Evolutionary conservation across 75 land plant species (phyloP).

Genomic region (Pinus tabuliformis): DNA sequence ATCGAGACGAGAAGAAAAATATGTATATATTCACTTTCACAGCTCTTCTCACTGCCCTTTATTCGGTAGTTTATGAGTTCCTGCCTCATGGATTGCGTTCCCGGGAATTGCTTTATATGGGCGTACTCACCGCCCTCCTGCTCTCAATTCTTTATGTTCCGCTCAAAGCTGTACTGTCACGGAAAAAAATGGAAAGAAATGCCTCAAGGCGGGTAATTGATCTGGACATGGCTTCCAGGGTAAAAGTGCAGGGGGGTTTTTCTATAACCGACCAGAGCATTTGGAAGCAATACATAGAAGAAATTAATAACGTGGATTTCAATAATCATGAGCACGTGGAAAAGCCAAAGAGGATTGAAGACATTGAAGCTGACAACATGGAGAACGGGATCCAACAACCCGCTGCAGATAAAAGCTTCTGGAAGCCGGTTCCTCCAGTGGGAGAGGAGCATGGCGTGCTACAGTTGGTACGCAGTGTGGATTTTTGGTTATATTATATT

Average conservation of each 20-base stretch:
- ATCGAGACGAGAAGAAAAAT: neutral
- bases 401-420: constrained; percentile 9
- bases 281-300: neutral
- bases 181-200: constrained; percentile 1
- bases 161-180: neutral
- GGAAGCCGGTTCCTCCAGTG: constrained; percentile 6
- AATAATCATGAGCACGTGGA: constrained; percentile 15
- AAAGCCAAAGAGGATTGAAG: neutral
- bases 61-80: neutral
- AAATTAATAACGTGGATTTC: neutral
- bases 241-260: constrained; percentile 5
- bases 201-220: neutral
- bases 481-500: constrained; percentile 58
- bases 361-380: neutral
- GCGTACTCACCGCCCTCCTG: constrained; percentile 4
- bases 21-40: constrained; percentile 7
- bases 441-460: constrained; percentile 53
- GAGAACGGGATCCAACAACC: neutral
- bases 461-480: constrained; percentile 25
- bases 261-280: neutral
- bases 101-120: constrained; percentile 21
- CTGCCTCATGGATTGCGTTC: neutral
- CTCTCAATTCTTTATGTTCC: neutral
- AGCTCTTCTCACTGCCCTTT: constrained; percentile 3
- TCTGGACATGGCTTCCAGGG: neutral